Evolutionary conservation across 331 rosid genomes (phyloP).

Genomic region (Telfairia occidentalis): DNA sequence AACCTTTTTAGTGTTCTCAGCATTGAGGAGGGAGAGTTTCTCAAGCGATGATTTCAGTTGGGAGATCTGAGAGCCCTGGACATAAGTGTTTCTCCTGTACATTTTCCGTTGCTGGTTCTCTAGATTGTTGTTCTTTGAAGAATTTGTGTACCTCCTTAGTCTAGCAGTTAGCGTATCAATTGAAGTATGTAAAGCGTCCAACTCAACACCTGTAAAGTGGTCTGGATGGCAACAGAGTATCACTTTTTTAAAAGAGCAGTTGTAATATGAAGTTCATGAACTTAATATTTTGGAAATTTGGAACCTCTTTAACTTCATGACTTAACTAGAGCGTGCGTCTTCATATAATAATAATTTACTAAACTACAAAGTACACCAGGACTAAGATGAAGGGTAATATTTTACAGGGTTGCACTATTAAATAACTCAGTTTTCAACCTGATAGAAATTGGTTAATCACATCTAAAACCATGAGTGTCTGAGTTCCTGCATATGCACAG

Average conservation of each 20-base stretch:
- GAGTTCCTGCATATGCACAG: neutral
- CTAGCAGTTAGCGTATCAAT: slow-evolving; percentile 54
- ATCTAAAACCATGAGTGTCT: neutral
- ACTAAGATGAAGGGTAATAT: neutral
- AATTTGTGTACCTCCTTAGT: slow-evolving; percentile 43
- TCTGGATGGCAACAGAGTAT: slow-evolving; percentile 33
- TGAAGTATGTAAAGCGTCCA: slow-evolving; percentile 66
- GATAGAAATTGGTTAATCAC: neutral
- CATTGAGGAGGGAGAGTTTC: slow-evolving; percentile 65
- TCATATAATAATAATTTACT: neutral
- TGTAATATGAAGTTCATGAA: neutral
- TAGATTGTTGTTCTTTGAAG: slow-evolving; percentile 31
- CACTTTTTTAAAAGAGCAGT: neutral
- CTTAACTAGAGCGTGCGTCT: neutral
- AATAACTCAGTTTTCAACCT: neutral
- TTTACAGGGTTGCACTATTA: neutral
- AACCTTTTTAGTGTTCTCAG: slow-evolving; percentile 60
- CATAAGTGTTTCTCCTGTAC: slow-evolving; percentile 35
- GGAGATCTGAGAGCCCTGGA: slow-evolving; percentile 49
- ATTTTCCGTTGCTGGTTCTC: slow-evolving; percentile 32
- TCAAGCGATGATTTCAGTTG: slow-evolving; percentile 65
- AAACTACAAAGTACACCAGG: neutral
- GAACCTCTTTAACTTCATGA: neutral
- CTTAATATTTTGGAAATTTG: neutral
- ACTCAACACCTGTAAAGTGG: slow-evolving; percentile 56